Conservation (phyloP, 208 protist species). For the Leishmania mexicana region DNA sequence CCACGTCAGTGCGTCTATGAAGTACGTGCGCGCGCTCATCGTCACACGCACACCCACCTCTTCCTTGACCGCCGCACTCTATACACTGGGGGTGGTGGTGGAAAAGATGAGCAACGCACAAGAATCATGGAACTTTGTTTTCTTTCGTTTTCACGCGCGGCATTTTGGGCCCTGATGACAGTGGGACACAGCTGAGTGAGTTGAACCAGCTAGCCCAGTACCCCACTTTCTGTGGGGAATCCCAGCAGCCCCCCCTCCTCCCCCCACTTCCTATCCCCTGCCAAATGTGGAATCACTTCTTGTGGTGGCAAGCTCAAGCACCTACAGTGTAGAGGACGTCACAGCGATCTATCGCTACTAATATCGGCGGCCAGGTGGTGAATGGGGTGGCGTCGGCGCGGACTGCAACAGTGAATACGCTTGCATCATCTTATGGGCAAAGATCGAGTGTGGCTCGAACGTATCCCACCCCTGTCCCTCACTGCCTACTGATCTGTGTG, state of each 20-base stretch:
- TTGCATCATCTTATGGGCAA: not conserved
- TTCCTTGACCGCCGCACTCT: not conserved
- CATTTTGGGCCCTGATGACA: not conserved
- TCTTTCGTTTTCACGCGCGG: conserved; percentile 4
- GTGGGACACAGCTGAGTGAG: not conserved
- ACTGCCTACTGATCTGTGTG: not conserved
- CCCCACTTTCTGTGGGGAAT: not conserved
- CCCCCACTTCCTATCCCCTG: not conserved
- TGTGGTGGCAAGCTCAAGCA: not conserved
- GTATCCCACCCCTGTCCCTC: not conserved
- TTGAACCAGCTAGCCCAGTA: not conserved
- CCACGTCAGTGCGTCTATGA: not conserved
- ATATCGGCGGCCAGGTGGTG: not conserved
- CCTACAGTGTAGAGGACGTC: not conserved
- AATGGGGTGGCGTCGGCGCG: not conserved
- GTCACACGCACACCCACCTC: not conserved
- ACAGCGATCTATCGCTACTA: not conserved
- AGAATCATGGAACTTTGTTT: not conserved
- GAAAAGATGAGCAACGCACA: not conserved
- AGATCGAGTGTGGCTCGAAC: not conserved
- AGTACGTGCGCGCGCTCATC: not conserved
- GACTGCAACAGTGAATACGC: not conserved
- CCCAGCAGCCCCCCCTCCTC: not conserved
- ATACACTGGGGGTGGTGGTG: not conserved
- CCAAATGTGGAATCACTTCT: not conserved